Evolutionary conservation across 2,329 filamentous ascomycete species (phyloP).

Genomic region (Pleurostoma richardsiae): DNA sequence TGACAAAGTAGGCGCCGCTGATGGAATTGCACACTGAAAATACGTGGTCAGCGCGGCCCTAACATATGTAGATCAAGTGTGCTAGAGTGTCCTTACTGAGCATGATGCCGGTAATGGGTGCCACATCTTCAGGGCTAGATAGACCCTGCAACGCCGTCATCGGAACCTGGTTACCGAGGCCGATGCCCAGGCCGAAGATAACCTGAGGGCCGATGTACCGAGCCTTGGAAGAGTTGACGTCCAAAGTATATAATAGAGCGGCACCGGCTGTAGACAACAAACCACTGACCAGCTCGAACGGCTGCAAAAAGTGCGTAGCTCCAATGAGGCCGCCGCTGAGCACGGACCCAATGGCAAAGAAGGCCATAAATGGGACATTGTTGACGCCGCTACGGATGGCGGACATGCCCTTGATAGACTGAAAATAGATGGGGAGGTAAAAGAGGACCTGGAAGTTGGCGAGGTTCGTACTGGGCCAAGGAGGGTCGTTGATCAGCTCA

Average conservation of each 20-base stretch:
- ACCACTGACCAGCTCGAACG: constrained; percentile 18
- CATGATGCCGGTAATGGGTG: constrained; percentile 3
- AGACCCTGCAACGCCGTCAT: constrained; percentile 8
- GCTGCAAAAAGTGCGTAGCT: neutral
- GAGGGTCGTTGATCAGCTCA: neutral
- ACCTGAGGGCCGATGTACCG: constrained; percentile 6
- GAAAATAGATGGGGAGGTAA: constrained; percentile 4
- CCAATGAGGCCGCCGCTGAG: constrained; percentile 1
- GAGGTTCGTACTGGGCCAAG: neutral
- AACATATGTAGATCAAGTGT: too few relatives aligned
- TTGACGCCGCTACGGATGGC: constrained; percentile 3
- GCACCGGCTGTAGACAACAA: neutral
- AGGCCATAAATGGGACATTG: constrained; percentile 1
- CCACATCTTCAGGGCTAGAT: constrained; percentile 6
- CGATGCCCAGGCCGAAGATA: constrained; percentile 6
- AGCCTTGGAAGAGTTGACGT: neutral
- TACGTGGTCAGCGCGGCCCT: too few relatives aligned
- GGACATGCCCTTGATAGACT: constrained; percentile 1
- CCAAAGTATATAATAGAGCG: neutral
- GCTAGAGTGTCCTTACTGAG: neutral
- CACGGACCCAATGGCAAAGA: constrained; percentile 2
- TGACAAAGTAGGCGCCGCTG: constrained; percentile 32
- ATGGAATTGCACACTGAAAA: constrained; percentile 11
- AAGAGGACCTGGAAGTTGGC: constrained; percentile 3
- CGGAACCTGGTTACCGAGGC: constrained; percentile 7